A percentile compares a stretch with the other conserved stretches of the same genome.
phyloP scores from a whole-genome alignment of 352 stramenopile genomes.

The Aphanomyces euteiches region DNA sequence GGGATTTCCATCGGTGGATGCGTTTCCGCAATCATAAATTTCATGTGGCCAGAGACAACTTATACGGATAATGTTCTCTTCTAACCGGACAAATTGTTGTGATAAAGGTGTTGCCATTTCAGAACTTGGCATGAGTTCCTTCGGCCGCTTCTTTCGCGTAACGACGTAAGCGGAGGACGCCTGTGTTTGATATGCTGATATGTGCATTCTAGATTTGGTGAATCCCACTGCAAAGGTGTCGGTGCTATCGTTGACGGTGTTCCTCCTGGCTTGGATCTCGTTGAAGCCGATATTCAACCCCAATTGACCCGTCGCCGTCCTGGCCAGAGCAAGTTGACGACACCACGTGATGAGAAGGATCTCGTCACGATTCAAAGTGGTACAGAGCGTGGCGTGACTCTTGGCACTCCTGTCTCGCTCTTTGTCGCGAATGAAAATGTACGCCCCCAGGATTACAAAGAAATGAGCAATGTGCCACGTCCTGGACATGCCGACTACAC shows the following conservation, averaged over 20 bases:
- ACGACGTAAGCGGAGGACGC: conserved; percentile 72
- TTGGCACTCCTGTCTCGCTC: conserved; percentile 96
- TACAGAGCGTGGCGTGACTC: conserved; percentile 89
- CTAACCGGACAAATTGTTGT: too few relatives aligned
- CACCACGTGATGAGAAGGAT: conserved; percentile 97
- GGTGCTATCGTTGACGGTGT: conserved; percentile 97
- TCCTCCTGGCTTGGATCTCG: conserved; percentile 94
- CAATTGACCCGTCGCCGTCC: conserved; percentile 96
- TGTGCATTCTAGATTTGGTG: conserved; percentile 79
- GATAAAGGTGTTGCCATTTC: background rate
- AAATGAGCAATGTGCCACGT: conserved; percentile 90
- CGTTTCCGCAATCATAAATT: too few relatives aligned
- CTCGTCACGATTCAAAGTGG: conserved; percentile 96
- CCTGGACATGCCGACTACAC: conserved; percentile 97
- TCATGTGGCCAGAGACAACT: too few relatives aligned
- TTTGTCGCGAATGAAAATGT: conserved; percentile 98
- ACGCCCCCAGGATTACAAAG: conserved; percentile 94
- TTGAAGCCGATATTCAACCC: conserved; percentile 93
- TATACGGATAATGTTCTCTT: too few relatives aligned
- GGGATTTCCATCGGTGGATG: too few relatives aligned
- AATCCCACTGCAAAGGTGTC: conserved; percentile 98
- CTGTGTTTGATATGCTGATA: background rate
- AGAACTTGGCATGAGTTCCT: conserved; percentile 75
- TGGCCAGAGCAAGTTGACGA: conserved; percentile 98
- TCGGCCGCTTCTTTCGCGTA: conserved; percentile 97